phyloP scores from a whole-genome alignment of 768 basidiomycete genomes.

The Lanmaoa rubissima region DNA sequence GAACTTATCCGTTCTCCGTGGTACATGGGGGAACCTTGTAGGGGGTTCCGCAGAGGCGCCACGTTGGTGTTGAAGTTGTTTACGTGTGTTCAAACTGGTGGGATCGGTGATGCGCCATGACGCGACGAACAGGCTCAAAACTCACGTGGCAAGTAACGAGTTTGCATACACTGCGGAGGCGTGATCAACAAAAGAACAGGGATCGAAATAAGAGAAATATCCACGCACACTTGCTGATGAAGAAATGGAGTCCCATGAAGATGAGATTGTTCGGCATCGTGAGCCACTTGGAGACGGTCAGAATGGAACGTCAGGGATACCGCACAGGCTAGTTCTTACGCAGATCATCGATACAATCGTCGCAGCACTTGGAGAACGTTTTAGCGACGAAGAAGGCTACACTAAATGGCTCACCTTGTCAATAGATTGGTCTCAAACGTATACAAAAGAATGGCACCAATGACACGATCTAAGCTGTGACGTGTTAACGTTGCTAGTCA shows the following conservation, averaged over 20 bases:
- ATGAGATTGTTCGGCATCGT: conserved; percentile 45
- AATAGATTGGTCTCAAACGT: conserved; percentile 53
- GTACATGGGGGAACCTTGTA: conserved; percentile 21
- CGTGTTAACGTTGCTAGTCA: neutral
- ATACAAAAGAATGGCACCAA: conserved; percentile 48
- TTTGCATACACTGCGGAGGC: conserved; percentile 45
- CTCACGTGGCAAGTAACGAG: conserved; percentile 46
- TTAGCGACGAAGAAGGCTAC: neutral
- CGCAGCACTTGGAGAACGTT: conserved; percentile 31
- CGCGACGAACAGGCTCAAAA: neutral
- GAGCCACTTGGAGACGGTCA: conserved; percentile 38
- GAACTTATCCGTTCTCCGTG: conserved; percentile 7
- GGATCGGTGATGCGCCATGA: neutral
- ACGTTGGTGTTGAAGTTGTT: conserved; percentile 30
- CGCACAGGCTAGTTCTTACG: conserved; percentile 28
- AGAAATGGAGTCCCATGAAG: conserved; percentile 53
- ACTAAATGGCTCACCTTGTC: conserved; percentile 37
- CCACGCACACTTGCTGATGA: conserved; percentile 48
- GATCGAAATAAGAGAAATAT: neutral
- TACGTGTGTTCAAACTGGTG: conserved; percentile 39
- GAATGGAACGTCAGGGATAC: neutral
- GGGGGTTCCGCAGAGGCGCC: conserved; percentile 30
- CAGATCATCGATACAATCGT: conserved; percentile 43
- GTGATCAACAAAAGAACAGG: neutral
- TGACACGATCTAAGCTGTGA: conserved; percentile 45